Percentiles rank a stretch among this genome's conserved stretches.
Evolutionary conservation across 768 basidiomycete species (phyloP).

Genomic region (Saitozyma sp.): DNA sequence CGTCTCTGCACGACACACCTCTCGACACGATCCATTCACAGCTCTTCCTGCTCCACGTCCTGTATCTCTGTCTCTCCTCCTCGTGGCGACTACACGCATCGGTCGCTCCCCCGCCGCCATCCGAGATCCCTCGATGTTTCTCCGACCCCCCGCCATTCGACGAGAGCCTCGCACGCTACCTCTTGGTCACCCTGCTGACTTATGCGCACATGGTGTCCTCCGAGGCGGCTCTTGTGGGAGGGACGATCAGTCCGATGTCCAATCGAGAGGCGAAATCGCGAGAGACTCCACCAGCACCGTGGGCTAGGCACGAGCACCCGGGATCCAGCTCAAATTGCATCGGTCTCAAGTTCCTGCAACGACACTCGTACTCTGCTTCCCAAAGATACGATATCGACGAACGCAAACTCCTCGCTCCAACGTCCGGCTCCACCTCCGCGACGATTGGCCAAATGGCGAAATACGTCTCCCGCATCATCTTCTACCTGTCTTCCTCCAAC

Average conservation of each 20-base stretch:
- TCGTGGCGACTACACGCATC: slow-evolving; percentile 65
- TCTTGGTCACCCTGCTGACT: slow-evolving; percentile 77
- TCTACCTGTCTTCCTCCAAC: slow-evolving; percentile 82
- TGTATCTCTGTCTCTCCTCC: slow-evolving; percentile 73
- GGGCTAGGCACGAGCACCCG: slow-evolving; percentile 7
- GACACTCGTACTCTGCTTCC: slow-evolving; percentile 27
- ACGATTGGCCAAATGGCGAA: slow-evolving; percentile 33
- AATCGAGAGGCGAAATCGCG: slow-evolving; percentile 13
- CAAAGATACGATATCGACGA: neutral
- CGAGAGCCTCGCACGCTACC: slow-evolving; percentile 76
- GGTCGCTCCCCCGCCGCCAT: slow-evolving; percentile 48
- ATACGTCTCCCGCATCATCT: slow-evolving; percentile 65
- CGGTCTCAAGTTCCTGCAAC: slow-evolving; percentile 16
- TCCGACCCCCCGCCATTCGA: slow-evolving; percentile 73
- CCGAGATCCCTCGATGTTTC: slow-evolving; percentile 55
- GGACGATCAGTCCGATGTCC: slow-evolving; percentile 24
- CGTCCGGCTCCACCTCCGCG: slow-evolving; percentile 4
- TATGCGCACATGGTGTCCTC: slow-evolving; percentile 71
- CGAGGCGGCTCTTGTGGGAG: slow-evolving; percentile 9
- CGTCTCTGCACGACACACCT: slow-evolving; percentile 51
- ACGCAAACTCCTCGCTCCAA: neutral
- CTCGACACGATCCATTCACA: slow-evolving; percentile 82
- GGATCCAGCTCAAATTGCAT: slow-evolving; percentile 10
- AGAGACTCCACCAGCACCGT: slow-evolving; percentile 15
- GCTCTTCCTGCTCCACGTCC: slow-evolving; percentile 77